These are phyloP conservation scores for Sanghuangporus sanghuang DNA, from an alignment of 1,284 basidiomycete species.

Conservation along the genomic window DNA sequence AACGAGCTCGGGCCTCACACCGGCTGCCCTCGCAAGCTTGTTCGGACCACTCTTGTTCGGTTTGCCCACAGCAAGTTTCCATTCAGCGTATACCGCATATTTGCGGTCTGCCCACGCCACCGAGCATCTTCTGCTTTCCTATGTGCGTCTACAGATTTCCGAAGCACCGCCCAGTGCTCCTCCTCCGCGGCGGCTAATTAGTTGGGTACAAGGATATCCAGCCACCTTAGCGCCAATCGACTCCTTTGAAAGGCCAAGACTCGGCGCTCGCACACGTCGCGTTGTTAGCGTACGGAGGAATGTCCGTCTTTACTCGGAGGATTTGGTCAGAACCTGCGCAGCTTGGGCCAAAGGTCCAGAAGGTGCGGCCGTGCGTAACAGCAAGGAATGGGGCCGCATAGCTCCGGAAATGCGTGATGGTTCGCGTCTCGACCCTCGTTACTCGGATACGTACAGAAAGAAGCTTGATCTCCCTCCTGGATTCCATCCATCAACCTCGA, in stretches of 20 bases:
- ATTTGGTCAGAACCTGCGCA: conserved; percentile 69
- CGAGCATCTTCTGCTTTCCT: conserved; percentile 83
- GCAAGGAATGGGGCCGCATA: conserved; percentile 72
- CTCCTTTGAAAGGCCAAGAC: conserved; percentile 40
- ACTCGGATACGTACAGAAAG: conserved; percentile 68
- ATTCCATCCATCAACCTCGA: conserved; percentile 49
- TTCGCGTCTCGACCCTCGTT: conserved; percentile 39
- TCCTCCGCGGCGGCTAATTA: conserved; percentile 72
- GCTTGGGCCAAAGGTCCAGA: conserved; percentile 54
- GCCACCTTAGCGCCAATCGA: conserved; percentile 45
- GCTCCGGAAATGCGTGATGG: conserved; percentile 44
- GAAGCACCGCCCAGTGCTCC: conserved; percentile 51
- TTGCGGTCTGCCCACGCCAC: conserved; percentile 78
- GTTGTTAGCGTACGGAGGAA: conserved; percentile 71
- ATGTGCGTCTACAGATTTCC: conserved; percentile 74
- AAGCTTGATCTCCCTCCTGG: conserved; percentile 58
- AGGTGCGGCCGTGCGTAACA: conserved; percentile 16
- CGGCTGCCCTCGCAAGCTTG: conserved; percentile 79
- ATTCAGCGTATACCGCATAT: conserved; percentile 75
- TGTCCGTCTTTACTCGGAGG: conserved; percentile 77
- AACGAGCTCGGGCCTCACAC: conserved; percentile 75
- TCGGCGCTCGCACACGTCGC: conserved; percentile 67
- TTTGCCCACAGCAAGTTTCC: conserved; percentile 58
- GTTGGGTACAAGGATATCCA: conserved; percentile 86
- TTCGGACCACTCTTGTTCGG: conserved; percentile 85